phyloP scores from a whole-genome alignment of 495 filamentous ascomycete species.

The Rusavskia elegans region DNA sequence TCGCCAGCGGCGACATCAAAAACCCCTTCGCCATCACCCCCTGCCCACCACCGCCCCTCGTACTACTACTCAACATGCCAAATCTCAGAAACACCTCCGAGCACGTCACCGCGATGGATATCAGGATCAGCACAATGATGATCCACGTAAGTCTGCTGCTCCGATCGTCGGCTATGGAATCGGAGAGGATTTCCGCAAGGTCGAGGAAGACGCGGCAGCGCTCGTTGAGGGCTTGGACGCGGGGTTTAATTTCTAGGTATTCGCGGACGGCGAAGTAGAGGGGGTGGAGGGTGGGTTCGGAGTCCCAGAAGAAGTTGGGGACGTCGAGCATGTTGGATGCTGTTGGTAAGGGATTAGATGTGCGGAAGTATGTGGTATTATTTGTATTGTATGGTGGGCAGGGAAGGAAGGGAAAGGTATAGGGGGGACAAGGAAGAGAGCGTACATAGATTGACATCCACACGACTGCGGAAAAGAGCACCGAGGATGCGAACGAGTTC shows the following conservation, averaged over 20 bases:
- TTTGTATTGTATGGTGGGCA: neutral
- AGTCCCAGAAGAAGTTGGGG: slow-evolving; percentile 98
- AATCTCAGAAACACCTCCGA: slow-evolving; percentile 82
- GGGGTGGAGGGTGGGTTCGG: slow-evolving; percentile 84
- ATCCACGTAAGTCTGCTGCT: slow-evolving; percentile 92
- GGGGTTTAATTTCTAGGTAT: slow-evolving; percentile 91
- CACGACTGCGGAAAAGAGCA: slow-evolving; percentile 76
- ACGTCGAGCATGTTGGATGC: slow-evolving; percentile 95
- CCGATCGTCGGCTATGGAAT: slow-evolving; percentile 81
- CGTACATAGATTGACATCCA: slow-evolving; percentile 96
- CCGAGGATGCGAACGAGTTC: slow-evolving; percentile 89
- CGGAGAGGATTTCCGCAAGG: slow-evolving; percentile 84
- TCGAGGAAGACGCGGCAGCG: slow-evolving; percentile 94
- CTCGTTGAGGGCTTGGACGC: slow-evolving; percentile 90
- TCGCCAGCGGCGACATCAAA: neutral
- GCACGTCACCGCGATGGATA: slow-evolving; percentile 81
- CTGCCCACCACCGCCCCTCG: slow-evolving; percentile 7
- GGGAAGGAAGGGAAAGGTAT: neutral
- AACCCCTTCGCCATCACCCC: neutral
- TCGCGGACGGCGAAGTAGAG: slow-evolving; percentile 91
- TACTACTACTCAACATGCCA: slow-evolving; percentile 41
- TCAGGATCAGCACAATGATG: slow-evolving; percentile 82
- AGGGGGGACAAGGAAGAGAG: slow-evolving; percentile 3
- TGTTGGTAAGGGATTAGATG: slow-evolving; percentile 19
- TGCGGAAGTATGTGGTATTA: no score